Base-by-base conservation (phyloP, 2,329 filamentous ascomycete genomes). In the Purpureocillium lavendulum region DNA sequence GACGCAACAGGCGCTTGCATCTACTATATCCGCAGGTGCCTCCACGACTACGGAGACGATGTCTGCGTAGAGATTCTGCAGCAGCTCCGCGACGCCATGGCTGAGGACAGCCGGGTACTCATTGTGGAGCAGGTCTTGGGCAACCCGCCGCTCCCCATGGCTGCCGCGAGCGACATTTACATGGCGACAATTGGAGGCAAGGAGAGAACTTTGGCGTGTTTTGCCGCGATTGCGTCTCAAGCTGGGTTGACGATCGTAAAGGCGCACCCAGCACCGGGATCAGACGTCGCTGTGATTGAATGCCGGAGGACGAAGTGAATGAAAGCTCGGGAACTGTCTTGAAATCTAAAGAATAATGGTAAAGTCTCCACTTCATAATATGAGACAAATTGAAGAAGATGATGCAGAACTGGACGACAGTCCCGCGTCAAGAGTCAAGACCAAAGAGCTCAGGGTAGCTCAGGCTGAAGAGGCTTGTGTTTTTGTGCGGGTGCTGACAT, bases 1-100 rank as follows among this genome's bases (percentile, higher is more conserved):
- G n/a, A n/a, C n/a, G n/a, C n/a, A 10, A 3, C 16, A 62, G 60
- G 55, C 4, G 61, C 62, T 13, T 40, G 57, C 17, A 45, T 61
- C 11, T 65, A 65, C 47, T 58, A 52, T 47, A 58, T 60, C 40
- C 53, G 52, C 37, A 55, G 58, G 7, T 58, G 57, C 33, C 53
- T 66, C 2, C 62, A 66, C 41, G 57, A 65, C 40, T 65, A 62
- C 41, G 45, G 53, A 16, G 60, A 64, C 38, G 48, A 53, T 2
- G 52, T 53, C 12, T 54, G 50, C 18, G 50, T 55, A 2, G 37
- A 47, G 16, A 62, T 64, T 1, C 48, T 65, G 6, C 38, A 48
- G 32, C 51, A 49, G 30, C 49, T 61, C 7, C 40, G 43, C 8
- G 39, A 49, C 8, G 52, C 54, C 34, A 58, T 58, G 56, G 53